Conservation (phyloP, 176 grass and related monocot genomes). For the Urochloa ruziziensis region DNA sequence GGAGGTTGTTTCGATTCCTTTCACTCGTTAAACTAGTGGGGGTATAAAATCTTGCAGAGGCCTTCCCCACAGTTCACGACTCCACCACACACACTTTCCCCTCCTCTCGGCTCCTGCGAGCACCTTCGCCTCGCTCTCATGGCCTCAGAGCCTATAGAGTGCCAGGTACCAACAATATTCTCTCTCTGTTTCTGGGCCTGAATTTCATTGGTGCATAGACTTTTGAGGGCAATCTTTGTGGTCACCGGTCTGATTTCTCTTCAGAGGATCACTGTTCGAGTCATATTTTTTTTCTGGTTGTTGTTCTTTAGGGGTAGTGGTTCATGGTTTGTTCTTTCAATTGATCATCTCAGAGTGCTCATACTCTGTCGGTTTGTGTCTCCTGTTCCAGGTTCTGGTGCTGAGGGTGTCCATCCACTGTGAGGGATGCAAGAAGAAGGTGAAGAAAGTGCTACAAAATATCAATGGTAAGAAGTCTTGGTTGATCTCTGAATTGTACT, state of each 20-base stretch:
- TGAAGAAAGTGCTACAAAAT: conserved; percentile 51
- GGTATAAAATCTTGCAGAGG: conserved; percentile 31
- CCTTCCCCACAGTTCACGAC: conserved; percentile 37
- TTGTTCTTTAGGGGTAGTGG: not conserved
- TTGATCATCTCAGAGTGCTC: conserved; percentile 1
- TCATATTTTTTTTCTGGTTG: not conserved
- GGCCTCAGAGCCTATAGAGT: conserved; percentile 52
- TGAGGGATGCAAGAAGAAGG: conserved; percentile 77
- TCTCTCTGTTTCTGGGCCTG: not conserved
- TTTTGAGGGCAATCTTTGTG: not conserved
- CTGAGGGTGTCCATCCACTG: conserved; percentile 68
- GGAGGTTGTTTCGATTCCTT: conserved; percentile 18
- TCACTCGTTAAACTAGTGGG: conserved; percentile 35
- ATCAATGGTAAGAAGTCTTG: conserved; percentile 26
- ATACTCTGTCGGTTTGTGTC: not conserved
- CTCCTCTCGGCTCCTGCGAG: conserved; percentile 9
- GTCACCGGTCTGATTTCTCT: not conserved
- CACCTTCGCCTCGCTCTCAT: conserved; percentile 29
- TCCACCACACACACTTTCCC: conserved; percentile 41
- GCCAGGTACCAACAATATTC: conserved; percentile 32
- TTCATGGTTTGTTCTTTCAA: not conserved
- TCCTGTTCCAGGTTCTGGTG: conserved; percentile 41
- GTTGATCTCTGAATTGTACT: not conserved
- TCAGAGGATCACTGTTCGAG: not conserved
- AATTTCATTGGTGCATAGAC: not conserved